A percentile compares a stretch with the other conserved stretches of the same genome.
Conservation (phyloP, 2,329 filamentous ascomycete species). For the Kalmusia sp. region DNA sequence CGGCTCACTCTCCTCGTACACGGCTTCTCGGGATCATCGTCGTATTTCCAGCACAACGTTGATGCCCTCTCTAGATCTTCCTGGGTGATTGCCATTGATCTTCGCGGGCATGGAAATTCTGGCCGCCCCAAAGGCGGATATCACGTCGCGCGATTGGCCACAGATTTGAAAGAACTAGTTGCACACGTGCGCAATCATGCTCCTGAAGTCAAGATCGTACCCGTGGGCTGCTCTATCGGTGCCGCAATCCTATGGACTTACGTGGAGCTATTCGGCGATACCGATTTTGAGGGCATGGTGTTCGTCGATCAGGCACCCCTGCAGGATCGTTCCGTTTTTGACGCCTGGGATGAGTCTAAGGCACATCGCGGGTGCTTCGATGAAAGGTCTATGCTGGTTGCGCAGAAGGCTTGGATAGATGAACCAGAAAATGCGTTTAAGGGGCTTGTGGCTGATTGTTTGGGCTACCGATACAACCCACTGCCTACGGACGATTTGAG, state of each 20-base stretch:
- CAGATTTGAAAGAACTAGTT: constrained; percentile 5
- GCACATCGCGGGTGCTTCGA: constrained; percentile 7
- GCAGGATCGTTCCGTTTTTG: constrained; percentile 3
- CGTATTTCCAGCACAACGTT: constrained; percentile 3
- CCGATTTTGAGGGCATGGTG: constrained; percentile 2
- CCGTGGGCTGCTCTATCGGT: constrained; percentile 5
- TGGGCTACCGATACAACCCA: constrained; percentile 6
- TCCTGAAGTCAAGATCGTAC: neutral
- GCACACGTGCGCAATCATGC: neutral
- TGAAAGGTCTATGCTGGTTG: neutral
- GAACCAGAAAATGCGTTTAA: constrained; percentile 3
- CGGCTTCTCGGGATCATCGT: constrained; percentile 4
- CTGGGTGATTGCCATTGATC: constrained; percentile 5
- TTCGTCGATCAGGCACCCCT: constrained; percentile 7
- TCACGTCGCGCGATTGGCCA: constrained; percentile 2
- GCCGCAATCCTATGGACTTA: constrained; percentile 5
- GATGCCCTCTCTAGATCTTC: neutral
- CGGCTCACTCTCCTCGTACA: constrained; percentile 1
- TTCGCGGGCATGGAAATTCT: constrained; percentile 5
- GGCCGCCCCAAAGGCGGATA: constrained; percentile 3
- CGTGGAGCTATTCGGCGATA: constrained; percentile 3
- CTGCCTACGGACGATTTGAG: neutral
- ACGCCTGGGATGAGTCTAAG: constrained; percentile 4
- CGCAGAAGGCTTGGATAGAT: neutral
- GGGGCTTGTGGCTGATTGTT: constrained; percentile 5